Base-by-base conservation (phyloP, 23 red algal species). In the Agarophyton chilense region DNA sequence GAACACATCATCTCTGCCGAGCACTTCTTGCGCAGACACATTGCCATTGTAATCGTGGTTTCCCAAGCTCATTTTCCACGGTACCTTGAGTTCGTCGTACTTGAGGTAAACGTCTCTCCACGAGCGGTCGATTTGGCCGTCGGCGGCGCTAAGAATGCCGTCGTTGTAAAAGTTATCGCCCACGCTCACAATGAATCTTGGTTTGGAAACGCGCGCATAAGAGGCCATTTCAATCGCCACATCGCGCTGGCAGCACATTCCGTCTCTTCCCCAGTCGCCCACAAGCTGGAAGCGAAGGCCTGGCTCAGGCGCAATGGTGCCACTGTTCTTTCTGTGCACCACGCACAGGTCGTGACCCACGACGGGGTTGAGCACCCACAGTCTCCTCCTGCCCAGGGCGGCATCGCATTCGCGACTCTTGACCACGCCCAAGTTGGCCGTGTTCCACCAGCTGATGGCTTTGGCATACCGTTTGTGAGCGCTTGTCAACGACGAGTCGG, bases 261-360 rank as follows among this genome's bases (percentile, higher is more conserved):
- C 94, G 65, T 96, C 79, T 33, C 94, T 73, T n/a, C 94, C 94
- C 94, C 94, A 96, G 50, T 96, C 94, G 42, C 94, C 94, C 4
- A 96, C 73, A 1, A 96, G 63, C 25, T 92, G 46, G 57, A 96
- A 96, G 2, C 50, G 35, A 39, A 89, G 55, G 2, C 77, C 50
- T 12, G 49, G 44, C 50, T 77, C 85, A 28, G 70, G 6, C 26
- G 41, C 36, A 25, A 89, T 77, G 7, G 16, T 46, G 6, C 45
- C 39, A 21, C 41, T 26, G 1, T 2, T 44, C 28, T 34, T 33
- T 18, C 10, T 4, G 53, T 89, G 85, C 60, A 17, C 4, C 45
- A 77, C 68, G 60, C 85, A 89, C 36, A 89, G 12, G 14, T 89
- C 85, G 18, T 47, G 12, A 14, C 39, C 44, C 4, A 49, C 55